Percentiles rank a stretch among this genome's conserved stretches.
phyloP scores from a whole-genome alignment of 768 basidiomycete genomes.

The Sporobolomyces roseus region DNA sequence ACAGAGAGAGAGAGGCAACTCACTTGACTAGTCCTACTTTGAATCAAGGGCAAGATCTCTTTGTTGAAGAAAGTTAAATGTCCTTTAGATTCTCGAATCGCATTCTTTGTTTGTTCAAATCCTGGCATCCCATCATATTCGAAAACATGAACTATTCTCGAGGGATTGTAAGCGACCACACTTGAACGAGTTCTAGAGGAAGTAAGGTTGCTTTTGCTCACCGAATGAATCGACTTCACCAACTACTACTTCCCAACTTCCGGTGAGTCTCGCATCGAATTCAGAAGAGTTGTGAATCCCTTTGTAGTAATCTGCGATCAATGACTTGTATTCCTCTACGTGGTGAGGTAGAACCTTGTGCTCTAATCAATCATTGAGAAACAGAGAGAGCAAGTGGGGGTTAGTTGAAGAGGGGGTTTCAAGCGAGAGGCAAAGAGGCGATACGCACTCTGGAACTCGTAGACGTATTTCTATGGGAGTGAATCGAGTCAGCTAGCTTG shows the following conservation, averaged over 20 bases:
- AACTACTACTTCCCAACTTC: conserved; percentile 86
- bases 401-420: neutral
- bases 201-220: conserved; percentile 46
- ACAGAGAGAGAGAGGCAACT: neutral
- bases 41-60: conserved; percentile 68
- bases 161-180: too few species aligned
- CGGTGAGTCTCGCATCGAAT: conserved; percentile 79
- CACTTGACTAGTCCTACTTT: conserved; percentile 65
- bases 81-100: conserved; percentile 64
- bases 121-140: conserved; percentile 93
- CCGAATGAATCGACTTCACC: conserved; percentile 85
- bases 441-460: conserved; percentile 77
- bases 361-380: conserved; percentile 52
- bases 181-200: neutral
- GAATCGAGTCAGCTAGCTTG: neutral
- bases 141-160: conserved; percentile 52
- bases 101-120: conserved; percentile 68
- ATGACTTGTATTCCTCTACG: conserved; percentile 76
- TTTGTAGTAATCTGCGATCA: conserved; percentile 80
- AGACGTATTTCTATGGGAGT: conserved; percentile 73
- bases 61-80: conserved; percentile 65
- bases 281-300: conserved; percentile 69
- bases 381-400: conserved; percentile 14
- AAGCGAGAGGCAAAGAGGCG: neutral
- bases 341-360: conserved; percentile 81